Conservation (phyloP, 305 asterid genomes). For the Fraxinus velutina region DNA sequence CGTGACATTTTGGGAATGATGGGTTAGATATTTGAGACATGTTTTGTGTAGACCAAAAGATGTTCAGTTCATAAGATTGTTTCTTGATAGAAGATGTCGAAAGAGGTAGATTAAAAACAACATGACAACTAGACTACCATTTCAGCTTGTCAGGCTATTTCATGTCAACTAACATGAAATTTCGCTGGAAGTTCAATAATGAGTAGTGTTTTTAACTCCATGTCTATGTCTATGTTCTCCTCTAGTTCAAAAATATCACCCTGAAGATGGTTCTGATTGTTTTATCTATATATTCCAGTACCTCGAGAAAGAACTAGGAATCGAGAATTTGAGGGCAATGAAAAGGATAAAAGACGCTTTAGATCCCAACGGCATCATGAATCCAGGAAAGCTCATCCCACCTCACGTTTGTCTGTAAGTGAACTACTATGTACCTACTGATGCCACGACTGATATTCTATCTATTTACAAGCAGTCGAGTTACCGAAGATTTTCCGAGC, state of each 20-base stretch:
- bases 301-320: constrained; percentile 87
- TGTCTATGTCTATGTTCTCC: neutral
- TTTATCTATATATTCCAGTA: constrained; percentile 45
- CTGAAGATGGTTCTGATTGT: neutral
- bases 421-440: neutral
- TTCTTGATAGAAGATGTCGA: neutral
- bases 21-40: neutral
- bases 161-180: neutral
- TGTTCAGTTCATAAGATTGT: neutral
- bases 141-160: neutral
- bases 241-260: neutral
- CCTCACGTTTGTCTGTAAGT: constrained; percentile 68
- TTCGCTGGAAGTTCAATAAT: neutral
- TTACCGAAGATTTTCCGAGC: neutral
- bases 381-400: constrained; percentile 95
- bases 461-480: neutral
- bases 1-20: neutral
- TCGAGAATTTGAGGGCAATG: constrained; percentile 88
- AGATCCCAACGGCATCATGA: constrained; percentile 89
- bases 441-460: neutral
- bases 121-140: neutral
- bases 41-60: neutral
- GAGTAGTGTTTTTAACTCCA: neutral
- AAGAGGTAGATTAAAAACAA: neutral
- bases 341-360: constrained; percentile 77